Evolutionary conservation across 2,329 filamentous ascomycete species (phyloP), one percentile per base, ranked within the genome.

Genomic region (Volutella citrinella): DNA sequence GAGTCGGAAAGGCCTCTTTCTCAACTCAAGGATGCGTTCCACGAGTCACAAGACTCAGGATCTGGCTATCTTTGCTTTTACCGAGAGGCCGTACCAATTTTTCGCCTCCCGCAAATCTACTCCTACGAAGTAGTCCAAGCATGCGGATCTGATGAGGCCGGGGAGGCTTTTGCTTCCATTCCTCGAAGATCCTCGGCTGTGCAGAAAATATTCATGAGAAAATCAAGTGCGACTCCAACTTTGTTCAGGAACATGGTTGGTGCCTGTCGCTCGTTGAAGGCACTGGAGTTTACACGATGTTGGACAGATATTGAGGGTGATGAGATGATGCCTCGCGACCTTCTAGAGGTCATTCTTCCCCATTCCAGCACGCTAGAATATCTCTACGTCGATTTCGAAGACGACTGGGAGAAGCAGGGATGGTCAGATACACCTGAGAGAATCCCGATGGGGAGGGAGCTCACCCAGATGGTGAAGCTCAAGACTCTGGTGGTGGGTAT

Each of bases 361-460:
- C 36, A 36, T 16, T 24, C 37, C 6, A 19, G 19, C 7, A 38
- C 36, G 1, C 34, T 43, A 10, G 36, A 43, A 19, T 34, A 33
- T 13, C 36, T 45, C 4, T 32, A 43, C 18, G 12, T 34, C 8
- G 28, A 43, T 13, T 35, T 30, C n/a, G 27, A 34, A 7, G 39
- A 40, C n/a, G 25, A 30, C 18, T 30, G 23, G 41, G 14, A 23
- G 5, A 38, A 34, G 10, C 11, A 5, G 16, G 26, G 23, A 20
- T 23, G 19, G 20, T 11, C 14, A 6, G 14, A 30, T 3, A 12
- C 4, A 14, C 15, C 28, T 6, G 16, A 36, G 2, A 33, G 31
- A 16, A n/a, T 23, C 5, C 28, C 17, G 9, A 37, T 37, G 34
- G 34, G 34, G 7, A 10, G 13, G 4, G 19, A 28, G 16, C 22